A percentile compares a stretch with the other conserved stretches of the same genome.
Evolutionary conservation across 495 filamentous ascomycete species (phyloP).

Genomic region (Aspergillus affinis): DNA sequence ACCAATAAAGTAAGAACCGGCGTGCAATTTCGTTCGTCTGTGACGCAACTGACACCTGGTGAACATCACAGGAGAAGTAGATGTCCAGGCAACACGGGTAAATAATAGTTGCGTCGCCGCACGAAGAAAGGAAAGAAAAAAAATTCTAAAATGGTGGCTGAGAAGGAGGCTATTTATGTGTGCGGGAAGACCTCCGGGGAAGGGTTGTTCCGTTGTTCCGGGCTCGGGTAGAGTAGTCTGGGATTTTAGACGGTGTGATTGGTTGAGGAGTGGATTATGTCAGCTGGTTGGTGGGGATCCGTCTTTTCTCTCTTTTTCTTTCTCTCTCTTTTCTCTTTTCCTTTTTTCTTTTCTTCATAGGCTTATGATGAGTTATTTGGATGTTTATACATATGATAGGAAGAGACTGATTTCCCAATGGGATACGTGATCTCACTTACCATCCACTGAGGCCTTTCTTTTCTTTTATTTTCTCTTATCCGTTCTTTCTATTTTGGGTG

Average conservation of each 20-base stretch:
- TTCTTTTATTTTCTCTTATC: slow-evolving; percentile 16
- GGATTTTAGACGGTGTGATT: background rate
- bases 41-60: slow-evolving; percentile 62
- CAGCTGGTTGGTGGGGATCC: too few relatives aligned
- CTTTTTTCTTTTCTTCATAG: slow-evolving; percentile 23
- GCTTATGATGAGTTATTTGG: slow-evolving; percentile 56
- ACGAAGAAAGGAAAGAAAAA: slow-evolving; percentile 55
- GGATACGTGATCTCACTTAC: slow-evolving; percentile 53
- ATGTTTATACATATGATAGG: slow-evolving; percentile 55
- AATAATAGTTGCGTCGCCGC: slow-evolving; percentile 57
- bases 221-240: background rate
- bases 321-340: slow-evolving; percentile 21
- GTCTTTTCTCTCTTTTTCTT: slow-evolving; percentile 14
- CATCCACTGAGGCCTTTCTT: slow-evolving; percentile 45
- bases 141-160: slow-evolving; percentile 19
- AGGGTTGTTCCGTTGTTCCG: background rate
- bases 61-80: slow-evolving; percentile 48
- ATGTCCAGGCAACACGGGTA: slow-evolving; percentile 34
- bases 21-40: slow-evolving; percentile 62
- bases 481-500: slow-evolving; percentile 4
- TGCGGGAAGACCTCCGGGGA: background rate
- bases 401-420: slow-evolving; percentile 58
- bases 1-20: slow-evolving; percentile 53
- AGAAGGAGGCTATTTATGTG: slow-evolving; percentile 28
- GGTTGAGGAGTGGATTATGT: slow-evolving; percentile 11